A percentile compares a stretch with the other conserved stretches of the same genome.
Conservation (phyloP, 2,329 filamentous ascomycete species). For the Pleomassaria siparia region DNA sequence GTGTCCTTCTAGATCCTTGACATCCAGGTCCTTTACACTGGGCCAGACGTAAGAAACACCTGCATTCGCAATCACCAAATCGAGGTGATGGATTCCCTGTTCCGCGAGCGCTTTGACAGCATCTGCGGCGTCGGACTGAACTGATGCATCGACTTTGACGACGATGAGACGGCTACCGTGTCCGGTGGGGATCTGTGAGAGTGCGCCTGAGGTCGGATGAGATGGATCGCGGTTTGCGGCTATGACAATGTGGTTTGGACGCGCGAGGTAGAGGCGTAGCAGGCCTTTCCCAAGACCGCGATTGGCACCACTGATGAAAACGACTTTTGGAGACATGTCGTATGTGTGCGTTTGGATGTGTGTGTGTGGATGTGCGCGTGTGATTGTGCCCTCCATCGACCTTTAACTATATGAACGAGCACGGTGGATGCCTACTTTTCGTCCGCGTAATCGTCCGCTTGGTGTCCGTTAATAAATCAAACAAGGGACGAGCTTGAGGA, state of each 20-base stretch:
- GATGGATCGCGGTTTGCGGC: slow-evolving; percentile 14
- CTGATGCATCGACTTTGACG: slow-evolving; percentile 5
- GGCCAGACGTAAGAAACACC: slow-evolving; percentile 45
- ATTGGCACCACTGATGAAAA: slow-evolving; percentile 21
- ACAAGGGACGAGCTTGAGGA: no score
- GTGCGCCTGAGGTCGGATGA: slow-evolving; percentile 19
- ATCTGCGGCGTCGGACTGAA: neutral
- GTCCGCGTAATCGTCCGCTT: no score
- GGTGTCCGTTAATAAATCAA: no score
- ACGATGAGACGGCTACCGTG: slow-evolving; percentile 6
- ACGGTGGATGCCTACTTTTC: no score
- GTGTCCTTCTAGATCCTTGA: slow-evolving; percentile 43
- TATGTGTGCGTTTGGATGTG: no score
- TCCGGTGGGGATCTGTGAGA: slow-evolving; percentile 1
- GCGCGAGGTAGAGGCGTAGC: slow-evolving; percentile 8
- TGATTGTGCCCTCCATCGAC: no score
- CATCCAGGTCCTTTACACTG: slow-evolving; percentile 30
- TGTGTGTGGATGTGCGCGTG: no score
- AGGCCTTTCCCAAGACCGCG: slow-evolving; percentile 13
- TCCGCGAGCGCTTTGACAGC: slow-evolving; percentile 22
- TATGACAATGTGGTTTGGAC: slow-evolving; percentile 20
- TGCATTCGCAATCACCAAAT: slow-evolving; percentile 56
- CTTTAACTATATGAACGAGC: no score
- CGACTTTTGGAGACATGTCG: slow-evolving; percentile 7
- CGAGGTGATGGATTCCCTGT: slow-evolving; percentile 45